A percentile compares a stretch with the other conserved stretches of the same genome.
Conservation (phyloP, 768 basidiomycete species). For the Polyporus arcularius region DNA sequence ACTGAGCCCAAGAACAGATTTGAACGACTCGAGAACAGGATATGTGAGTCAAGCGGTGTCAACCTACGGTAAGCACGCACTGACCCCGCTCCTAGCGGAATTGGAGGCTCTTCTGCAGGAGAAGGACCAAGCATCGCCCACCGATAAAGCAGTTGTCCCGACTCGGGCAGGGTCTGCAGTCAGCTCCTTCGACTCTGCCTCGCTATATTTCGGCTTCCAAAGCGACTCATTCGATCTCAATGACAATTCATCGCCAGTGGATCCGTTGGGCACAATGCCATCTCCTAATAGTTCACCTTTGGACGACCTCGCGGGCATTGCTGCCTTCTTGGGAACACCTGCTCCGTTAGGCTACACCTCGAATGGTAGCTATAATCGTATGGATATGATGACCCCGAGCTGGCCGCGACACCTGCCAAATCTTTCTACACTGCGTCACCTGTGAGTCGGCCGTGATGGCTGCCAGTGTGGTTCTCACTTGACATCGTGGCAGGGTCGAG, state of each 20-base stretch:
- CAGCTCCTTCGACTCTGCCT: background rate
- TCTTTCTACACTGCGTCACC: conserved; percentile 62
- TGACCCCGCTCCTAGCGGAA: conserved; percentile 49
- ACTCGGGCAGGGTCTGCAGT: background rate
- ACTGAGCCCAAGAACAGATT: conserved; percentile 60
- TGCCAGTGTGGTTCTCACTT: background rate
- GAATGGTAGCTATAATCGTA: background rate
- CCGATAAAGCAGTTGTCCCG: background rate
- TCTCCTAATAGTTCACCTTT: no score
- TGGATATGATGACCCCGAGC: conserved; percentile 29
- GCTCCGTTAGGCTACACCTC: background rate
- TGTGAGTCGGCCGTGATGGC: conserved; percentile 44
- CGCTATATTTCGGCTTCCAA: background rate
- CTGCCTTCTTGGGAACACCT: conserved; percentile 6
- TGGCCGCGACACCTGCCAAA: conserved; percentile 68
- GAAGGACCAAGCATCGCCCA: conserved; percentile 30
- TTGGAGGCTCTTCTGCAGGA: conserved; percentile 66
- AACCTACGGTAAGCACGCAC: conserved; percentile 2
- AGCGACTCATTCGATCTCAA: background rate
- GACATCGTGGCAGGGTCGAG: conserved; percentile 51
- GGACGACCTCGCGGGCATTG: conserved; percentile 18
- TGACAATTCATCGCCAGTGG: background rate
- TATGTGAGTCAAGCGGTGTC: conserved; percentile 47
- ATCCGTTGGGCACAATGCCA: background rate
- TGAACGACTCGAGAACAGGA: conserved; percentile 66